A percentile compares a stretch with the other conserved stretches of the same genome.
These are phyloP conservation scores for Yamadazyma dushanensis DNA, from an alignment of 1,139 yeast genomes.

Conservation along the genomic window DNA sequence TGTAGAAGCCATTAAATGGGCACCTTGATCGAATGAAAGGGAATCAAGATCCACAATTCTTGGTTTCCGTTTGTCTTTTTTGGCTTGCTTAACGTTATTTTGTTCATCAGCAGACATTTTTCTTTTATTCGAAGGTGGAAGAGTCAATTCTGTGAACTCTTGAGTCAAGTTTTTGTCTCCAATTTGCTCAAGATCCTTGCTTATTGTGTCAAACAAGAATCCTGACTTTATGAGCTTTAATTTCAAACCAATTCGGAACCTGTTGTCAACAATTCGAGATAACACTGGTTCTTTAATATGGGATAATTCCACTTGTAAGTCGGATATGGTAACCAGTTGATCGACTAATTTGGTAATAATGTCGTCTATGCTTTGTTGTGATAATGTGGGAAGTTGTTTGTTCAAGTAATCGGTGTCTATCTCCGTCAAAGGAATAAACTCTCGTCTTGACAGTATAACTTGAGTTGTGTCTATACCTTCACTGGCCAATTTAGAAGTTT, in stretches of 20 bases:
- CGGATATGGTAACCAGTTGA: slow-evolving; percentile 21
- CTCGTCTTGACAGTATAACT: slow-evolving; percentile 10
- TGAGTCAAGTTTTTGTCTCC: slow-evolving; percentile 24
- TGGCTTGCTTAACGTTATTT: slow-evolving; percentile 12
- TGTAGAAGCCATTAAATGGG: slow-evolving; percentile 64
- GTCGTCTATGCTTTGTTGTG: not conserved
- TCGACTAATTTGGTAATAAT: slow-evolving; percentile 2
- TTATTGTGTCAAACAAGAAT: slow-evolving; percentile 22
- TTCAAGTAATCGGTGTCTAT: slow-evolving; percentile 25
- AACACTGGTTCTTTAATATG: slow-evolving; percentile 34
- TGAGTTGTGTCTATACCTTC: slow-evolving; percentile 8
- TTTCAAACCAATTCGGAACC: slow-evolving; percentile 49
- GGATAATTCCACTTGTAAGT: slow-evolving; percentile 52
- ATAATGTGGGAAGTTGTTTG: not conserved
- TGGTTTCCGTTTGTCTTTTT: slow-evolving; percentile 38
- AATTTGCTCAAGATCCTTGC: slow-evolving; percentile 22
- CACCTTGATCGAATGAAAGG: slow-evolving; percentile 69
- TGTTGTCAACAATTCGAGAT: slow-evolving; percentile 5
- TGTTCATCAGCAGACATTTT: slow-evolving; percentile 12
- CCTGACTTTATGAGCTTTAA: slow-evolving; percentile 30
- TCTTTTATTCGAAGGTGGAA: slow-evolving; percentile 16
- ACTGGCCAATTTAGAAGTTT: slow-evolving; percentile 8
- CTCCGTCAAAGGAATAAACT: slow-evolving; percentile 17
- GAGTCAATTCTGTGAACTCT: slow-evolving; percentile 23
- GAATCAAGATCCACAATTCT: slow-evolving; percentile 62